phyloP scores from a whole-genome alignment of 768 basidiomycete genomes.

The Lactifluus pinguis region DNA sequence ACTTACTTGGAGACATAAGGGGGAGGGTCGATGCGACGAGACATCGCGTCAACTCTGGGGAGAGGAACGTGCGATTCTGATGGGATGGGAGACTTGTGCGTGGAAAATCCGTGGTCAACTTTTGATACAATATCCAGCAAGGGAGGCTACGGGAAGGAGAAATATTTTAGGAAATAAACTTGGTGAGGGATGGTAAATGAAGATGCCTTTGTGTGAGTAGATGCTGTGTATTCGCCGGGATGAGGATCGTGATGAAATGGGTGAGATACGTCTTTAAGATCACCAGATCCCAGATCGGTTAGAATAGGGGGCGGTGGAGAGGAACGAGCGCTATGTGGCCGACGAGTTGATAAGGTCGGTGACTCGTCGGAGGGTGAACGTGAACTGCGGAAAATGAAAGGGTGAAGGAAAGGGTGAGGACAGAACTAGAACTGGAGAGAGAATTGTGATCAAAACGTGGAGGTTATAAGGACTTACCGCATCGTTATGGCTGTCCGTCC shows the following conservation, averaged over 20 bases:
- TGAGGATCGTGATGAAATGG: conserved; percentile 12
- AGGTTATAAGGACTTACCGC: conserved; percentile 19
- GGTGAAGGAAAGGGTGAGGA: conserved; percentile 7
- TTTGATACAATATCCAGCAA: neutral
- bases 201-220: conserved; percentile 4
- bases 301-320: conserved; percentile 8
- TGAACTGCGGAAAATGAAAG: conserved; percentile 8
- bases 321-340: conserved; percentile 7
- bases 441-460: conserved; percentile 3
- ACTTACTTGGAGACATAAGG: conserved; percentile 22
- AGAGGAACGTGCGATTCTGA: conserved; percentile 16
- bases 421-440: neutral
- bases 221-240: neutral
- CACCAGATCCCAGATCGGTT: conserved; percentile 14
- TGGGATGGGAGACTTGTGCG: conserved; percentile 9
- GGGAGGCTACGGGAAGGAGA: neutral
- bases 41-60: conserved; percentile 31
- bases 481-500: conserved; percentile 15
- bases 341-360: conserved; percentile 10
- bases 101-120: neutral
- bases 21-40: conserved; percentile 39
- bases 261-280: conserved; percentile 9
- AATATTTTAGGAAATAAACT: neutral
- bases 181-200: neutral
- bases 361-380: conserved; percentile 9